Conservation (phyloP, 2,329 filamentous ascomycete species). For the Botrytis medusae region DNA sequence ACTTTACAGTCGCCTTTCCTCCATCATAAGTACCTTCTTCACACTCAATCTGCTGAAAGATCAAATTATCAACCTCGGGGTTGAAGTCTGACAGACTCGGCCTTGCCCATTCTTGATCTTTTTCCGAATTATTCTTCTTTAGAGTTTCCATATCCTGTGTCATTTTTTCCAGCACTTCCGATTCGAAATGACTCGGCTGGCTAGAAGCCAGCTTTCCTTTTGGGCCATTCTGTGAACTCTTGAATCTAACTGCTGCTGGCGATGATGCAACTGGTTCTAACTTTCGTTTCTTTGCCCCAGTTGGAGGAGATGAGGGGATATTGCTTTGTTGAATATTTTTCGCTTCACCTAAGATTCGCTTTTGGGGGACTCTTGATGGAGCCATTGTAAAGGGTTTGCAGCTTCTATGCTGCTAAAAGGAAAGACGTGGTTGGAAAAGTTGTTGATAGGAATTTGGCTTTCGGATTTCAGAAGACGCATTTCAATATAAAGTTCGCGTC, state of each 20-base stretch:
- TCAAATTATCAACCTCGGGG: slow-evolving; percentile 66
- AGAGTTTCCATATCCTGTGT: slow-evolving; percentile 87
- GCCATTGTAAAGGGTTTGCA: slow-evolving; percentile 34
- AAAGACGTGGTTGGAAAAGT: neutral
- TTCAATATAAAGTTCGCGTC: slow-evolving; percentile 19
- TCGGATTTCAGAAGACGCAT: neutral
- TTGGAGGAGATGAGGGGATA: slow-evolving; percentile 53
- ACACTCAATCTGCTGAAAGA: slow-evolving; percentile 92
- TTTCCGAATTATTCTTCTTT: slow-evolving; percentile 85
- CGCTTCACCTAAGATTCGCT: slow-evolving; percentile 69
- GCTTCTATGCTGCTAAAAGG: slow-evolving; percentile 15
- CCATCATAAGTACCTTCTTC: slow-evolving; percentile 84
- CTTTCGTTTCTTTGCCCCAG: slow-evolving; percentile 72
- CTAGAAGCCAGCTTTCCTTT: slow-evolving; percentile 67
- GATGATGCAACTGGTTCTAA: slow-evolving; percentile 61
- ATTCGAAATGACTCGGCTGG: slow-evolving; percentile 85
- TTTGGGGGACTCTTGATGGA: slow-evolving; percentile 58
- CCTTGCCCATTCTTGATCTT: slow-evolving; percentile 87
- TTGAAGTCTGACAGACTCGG: slow-evolving; percentile 62
- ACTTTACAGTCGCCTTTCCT: slow-evolving; percentile 75
- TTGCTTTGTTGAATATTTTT: slow-evolving; percentile 56
- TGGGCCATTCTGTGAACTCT: slow-evolving; percentile 61
- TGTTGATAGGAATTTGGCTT: neutral
- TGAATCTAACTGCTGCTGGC: slow-evolving; percentile 56
- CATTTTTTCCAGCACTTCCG: slow-evolving; percentile 91